Evolutionary conservation across 1,139 yeast species (phyloP), one percentile per base, ranked within the genome.

Genomic region (Yamadazyma triangularis): DNA sequence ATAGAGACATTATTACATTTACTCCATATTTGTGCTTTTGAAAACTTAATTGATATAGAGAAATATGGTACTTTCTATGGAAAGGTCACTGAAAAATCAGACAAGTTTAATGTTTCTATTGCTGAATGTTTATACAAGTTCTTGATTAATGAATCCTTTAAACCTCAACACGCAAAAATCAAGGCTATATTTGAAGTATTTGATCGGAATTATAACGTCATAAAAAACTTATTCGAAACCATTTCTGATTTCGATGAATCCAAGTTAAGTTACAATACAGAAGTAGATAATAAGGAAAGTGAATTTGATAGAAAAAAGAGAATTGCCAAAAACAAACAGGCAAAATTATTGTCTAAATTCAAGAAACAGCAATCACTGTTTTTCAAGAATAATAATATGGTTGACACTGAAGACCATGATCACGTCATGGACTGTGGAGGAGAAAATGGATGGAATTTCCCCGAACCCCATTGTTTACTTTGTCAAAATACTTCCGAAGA

Each of bases 401-500:
- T n/a, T 9, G 16, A 25, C 2, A 23, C 24, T 8, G 63, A 58
- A 21, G 27, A 46, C 26, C 53, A 57, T 28, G 72, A 64, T 24
- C 50, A 52, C 7, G 73, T 65, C 25, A 64, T 64, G 58, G 68
- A 60, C 32, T 18, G 20, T 18, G n/a, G n/a, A n/a, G n/a, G n/a
- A n/a, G n/a, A n/a, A n/a, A 56, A 50, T 2, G 71, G 66, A 6
- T 85, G 94, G 94, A 61, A 61, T 24, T 87, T 75, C 46, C 95
- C 95, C 0, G 83, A 79, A 25, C 80, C 81, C 24, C 83, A 79
- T 38, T 91, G 98, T 51, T 81, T 89, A 24, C 67, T 91, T 19
- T 91, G 98, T 53, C 94, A 89, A 45, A 87, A 86, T 76, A 81
- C 88, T 0, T 71, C 79, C 3, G 76, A 72, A 15, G 72, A 73